Conservation (phyloP, 495 filamentous ascomycete species). For the Coniosporium apollinis region DNA sequence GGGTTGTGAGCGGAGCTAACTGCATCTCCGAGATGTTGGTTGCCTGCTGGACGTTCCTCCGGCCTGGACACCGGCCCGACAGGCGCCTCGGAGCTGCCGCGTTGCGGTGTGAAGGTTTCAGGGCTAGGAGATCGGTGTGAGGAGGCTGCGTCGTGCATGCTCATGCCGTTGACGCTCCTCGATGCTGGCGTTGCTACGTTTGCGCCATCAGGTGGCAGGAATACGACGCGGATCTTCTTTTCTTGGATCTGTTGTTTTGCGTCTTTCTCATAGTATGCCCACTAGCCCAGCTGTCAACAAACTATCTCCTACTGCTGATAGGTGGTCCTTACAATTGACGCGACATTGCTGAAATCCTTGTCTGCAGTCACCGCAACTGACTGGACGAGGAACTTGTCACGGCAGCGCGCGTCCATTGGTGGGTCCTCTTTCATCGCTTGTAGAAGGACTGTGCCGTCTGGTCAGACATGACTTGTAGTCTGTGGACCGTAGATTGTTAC, state of each 20-base stretch:
- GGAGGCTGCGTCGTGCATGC: constrained; percentile 13
- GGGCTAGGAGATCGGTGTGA: constrained; percentile 17
- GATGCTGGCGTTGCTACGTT: constrained; percentile 23
- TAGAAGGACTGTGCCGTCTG: constrained; percentile 52
- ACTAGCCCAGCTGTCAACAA: constrained; percentile 33
- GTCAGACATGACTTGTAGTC: too few species aligned
- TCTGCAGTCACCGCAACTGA: constrained; percentile 73
- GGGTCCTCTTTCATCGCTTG: constrained; percentile 97
- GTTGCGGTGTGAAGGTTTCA: constrained; percentile 20
- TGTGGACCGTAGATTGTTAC: too few species aligned
- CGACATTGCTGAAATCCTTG: constrained; percentile 63
- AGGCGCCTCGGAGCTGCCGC: constrained; percentile 7
- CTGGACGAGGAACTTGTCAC: constrained; percentile 97
- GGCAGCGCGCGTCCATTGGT: constrained; percentile 66
- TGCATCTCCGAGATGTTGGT: constrained; percentile 16
- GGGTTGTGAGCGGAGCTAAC: constrained; percentile 13
- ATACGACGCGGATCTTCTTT: constrained; percentile 90
- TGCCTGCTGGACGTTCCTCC: constrained; percentile 16
- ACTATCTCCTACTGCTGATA: too few species aligned
- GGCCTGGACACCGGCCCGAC: constrained; percentile 16
- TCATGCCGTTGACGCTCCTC: constrained; percentile 16
- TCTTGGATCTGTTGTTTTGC: constrained; percentile 66
- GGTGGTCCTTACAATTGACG: constrained; percentile 68
- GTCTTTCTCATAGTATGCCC: constrained; percentile 59
- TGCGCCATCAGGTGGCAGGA: constrained; percentile 43